A percentile compares a stretch with the other conserved stretches of the same genome.
These are phyloP conservation scores for Amphirosellinia nigrospora DNA, from an alignment of 495 filamentous ascomycete species.

Conservation along the genomic window DNA sequence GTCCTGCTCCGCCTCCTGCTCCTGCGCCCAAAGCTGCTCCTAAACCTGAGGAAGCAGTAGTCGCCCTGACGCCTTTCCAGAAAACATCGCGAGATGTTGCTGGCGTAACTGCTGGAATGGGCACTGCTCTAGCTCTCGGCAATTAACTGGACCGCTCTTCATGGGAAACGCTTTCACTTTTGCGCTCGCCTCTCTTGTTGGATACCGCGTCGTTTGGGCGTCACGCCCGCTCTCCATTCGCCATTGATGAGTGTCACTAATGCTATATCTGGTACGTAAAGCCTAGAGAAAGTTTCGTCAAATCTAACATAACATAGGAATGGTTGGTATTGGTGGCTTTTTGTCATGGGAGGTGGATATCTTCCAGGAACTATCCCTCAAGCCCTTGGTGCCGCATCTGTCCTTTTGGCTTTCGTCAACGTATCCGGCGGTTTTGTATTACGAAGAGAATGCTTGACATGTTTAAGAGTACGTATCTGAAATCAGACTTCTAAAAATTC, in stretches of 20 bases:
- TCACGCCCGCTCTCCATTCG: slow-evolving; percentile 75
- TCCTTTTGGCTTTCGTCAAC: slow-evolving; percentile 82
- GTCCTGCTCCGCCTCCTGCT: slow-evolving; percentile 70
- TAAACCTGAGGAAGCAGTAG: slow-evolving; percentile 60
- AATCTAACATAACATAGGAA: slow-evolving; percentile 46
- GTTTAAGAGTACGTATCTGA: slow-evolving; percentile 67
- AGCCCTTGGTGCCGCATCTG: slow-evolving; percentile 73
- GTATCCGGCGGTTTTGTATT: slow-evolving; percentile 80
- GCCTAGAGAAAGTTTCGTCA: no score
- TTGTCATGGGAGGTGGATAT: slow-evolving; percentile 79
- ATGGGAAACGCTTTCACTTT: slow-evolving; percentile 85
- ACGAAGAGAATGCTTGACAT: slow-evolving; percentile 92
- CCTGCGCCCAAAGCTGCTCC: slow-evolving; percentile 57
- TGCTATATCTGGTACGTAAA: slow-evolving; percentile 69
- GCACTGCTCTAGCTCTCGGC: slow-evolving; percentile 70
- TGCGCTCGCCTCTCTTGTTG: slow-evolving; percentile 76
- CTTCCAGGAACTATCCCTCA: slow-evolving; percentile 78
- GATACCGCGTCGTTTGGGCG: slow-evolving; percentile 83
- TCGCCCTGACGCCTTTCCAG: slow-evolving; percentile 78
- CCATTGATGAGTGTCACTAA: slow-evolving; percentile 88
- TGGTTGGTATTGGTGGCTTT: slow-evolving; percentile 86
- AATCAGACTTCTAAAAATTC: not conserved
- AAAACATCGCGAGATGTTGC: slow-evolving; percentile 74
- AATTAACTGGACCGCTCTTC: slow-evolving; percentile 76
- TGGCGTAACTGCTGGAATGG: slow-evolving; percentile 73